Conservation (phyloP, 2,329 filamentous ascomycete genomes). For the Fusarium torreyae region DNA sequence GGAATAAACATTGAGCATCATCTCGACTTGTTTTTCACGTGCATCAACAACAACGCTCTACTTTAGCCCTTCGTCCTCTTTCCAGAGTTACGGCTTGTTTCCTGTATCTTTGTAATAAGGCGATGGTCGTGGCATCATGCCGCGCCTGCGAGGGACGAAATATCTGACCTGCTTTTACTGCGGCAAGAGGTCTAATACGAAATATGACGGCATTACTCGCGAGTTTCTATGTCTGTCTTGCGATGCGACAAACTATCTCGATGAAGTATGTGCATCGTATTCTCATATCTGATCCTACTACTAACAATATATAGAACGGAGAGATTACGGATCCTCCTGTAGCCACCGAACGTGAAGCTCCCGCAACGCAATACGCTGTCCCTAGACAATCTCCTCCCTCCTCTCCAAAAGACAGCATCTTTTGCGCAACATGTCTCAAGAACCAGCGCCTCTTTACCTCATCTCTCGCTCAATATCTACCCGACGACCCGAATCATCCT, state of each 20-base stretch:
- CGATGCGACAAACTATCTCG: slow-evolving; percentile 90
- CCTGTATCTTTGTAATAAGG: background rate
- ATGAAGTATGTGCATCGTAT: slow-evolving; percentile 72
- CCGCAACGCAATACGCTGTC: slow-evolving; percentile 64
- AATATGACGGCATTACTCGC: slow-evolving; percentile 70
- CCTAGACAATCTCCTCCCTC: slow-evolving; percentile 53
- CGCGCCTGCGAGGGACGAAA: slow-evolving; percentile 58
- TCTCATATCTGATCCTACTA: rapidly evolving
- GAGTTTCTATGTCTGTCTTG: slow-evolving; percentile 84
- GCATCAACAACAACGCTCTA: slow-evolving; percentile 26
- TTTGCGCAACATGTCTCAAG: slow-evolving; percentile 85
- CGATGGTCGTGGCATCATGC: slow-evolving; percentile 56
- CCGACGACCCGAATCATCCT: slow-evolving; percentile 74
- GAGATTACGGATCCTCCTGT: slow-evolving; percentile 90
- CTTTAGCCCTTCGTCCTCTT: background rate
- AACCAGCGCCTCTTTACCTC: slow-evolving; percentile 89
- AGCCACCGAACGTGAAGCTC: slow-evolving; percentile 62
- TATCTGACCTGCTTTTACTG: slow-evolving; percentile 87
- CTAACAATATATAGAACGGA: slow-evolving; percentile 73
- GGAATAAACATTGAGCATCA: slow-evolving; percentile 36
- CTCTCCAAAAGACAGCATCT: slow-evolving; percentile 58
- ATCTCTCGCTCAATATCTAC: slow-evolving; percentile 84
- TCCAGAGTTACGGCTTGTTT: background rate
- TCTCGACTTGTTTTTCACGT: slow-evolving; percentile 28
- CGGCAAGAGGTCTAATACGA: slow-evolving; percentile 74